phyloP scores from a whole-genome alignment of 2,329 filamentous ascomycete genomes.

The Scopulariopsis brevicaulis region DNA sequence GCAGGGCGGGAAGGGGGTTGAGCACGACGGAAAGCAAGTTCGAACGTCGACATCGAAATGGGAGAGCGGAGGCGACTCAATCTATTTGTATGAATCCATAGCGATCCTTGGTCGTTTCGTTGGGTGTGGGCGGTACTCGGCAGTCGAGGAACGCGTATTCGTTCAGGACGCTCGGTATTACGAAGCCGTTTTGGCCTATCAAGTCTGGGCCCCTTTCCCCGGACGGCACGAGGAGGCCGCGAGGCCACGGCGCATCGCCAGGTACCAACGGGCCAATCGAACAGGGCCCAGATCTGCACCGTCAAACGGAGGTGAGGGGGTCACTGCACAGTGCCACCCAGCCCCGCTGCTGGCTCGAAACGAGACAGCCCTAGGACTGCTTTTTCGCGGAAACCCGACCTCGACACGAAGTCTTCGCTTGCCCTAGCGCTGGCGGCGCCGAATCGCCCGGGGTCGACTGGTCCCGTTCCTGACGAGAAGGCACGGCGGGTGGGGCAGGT shows the following conservation, averaged over 20 bases:
- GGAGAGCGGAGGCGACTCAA: background rate
- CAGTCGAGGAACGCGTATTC: too few relatives aligned
- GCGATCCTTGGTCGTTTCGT: background rate
- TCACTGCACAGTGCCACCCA: background rate
- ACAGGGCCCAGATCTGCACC: background rate
- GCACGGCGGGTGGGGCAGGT: background rate
- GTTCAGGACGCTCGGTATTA: background rate
- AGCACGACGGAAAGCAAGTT: background rate
- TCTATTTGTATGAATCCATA: background rate
- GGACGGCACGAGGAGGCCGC: background rate
- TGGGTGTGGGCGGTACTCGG: background rate
- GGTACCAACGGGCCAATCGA: background rate
- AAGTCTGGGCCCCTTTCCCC: background rate
- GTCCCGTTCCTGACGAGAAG: background rate
- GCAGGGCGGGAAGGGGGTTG: background rate
- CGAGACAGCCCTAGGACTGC: too few relatives aligned
- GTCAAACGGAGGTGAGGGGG: background rate
- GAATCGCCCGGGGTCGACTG: background rate
- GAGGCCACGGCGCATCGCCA: background rate
- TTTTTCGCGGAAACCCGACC: too few relatives aligned
- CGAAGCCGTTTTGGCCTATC: conserved; percentile 2
- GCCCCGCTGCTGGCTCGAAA: background rate
- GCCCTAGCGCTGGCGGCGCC: background rate
- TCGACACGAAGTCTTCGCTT: background rate
- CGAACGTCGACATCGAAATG: background rate